A percentile compares a stretch with the other conserved stretches of the same genome.
Conservation (phyloP, 1,284 basidiomycete species). For the Cryptococcus jaspeensis region DNA sequence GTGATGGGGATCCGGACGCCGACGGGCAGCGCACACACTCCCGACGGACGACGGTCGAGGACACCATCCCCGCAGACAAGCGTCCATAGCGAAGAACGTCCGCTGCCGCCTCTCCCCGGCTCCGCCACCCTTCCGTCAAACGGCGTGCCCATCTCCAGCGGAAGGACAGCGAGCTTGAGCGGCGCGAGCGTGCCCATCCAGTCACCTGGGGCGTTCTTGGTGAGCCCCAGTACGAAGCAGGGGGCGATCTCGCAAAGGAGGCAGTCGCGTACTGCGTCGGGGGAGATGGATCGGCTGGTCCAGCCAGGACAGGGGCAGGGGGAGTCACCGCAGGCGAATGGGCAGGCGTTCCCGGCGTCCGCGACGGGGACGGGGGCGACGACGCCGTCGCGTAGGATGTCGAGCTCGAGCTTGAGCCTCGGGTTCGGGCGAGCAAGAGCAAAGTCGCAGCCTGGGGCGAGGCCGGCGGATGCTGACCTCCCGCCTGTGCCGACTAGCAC, state of each 20-base stretch:
- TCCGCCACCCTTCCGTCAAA: too few species aligned
- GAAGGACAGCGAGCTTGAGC: conserved; percentile 10
- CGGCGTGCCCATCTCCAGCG: background rate
- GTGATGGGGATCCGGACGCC: too few species aligned
- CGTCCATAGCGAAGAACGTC: background rate
- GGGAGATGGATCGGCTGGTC: too few species aligned
- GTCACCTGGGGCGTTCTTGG: conserved; percentile 16
- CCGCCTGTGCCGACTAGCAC: conserved; percentile 9
- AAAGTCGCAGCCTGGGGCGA: conserved; percentile 40
- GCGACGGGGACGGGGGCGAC: too few species aligned
- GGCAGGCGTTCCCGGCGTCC: too few species aligned
- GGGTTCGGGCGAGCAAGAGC: conserved; percentile 24
- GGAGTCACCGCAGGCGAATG: too few species aligned
- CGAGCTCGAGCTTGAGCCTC: background rate
- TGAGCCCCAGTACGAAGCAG: conserved; percentile 33
- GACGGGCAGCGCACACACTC: too few species aligned
- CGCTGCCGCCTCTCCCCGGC: background rate
- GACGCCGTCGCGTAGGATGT: background rate
- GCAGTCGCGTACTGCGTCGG: conserved; percentile 15
- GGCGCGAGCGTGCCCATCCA: conserved; percentile 6
- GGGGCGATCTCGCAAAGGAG: conserved; percentile 44
- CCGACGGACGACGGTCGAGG: background rate
- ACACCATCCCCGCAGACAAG: background rate
- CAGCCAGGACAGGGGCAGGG: too few species aligned
- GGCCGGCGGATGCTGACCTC: conserved; percentile 21